A percentile compares a stretch with the other conserved stretches of the same genome.
Conservation (phyloP, 83 land plant species). For the Thuja plicata region DNA sequence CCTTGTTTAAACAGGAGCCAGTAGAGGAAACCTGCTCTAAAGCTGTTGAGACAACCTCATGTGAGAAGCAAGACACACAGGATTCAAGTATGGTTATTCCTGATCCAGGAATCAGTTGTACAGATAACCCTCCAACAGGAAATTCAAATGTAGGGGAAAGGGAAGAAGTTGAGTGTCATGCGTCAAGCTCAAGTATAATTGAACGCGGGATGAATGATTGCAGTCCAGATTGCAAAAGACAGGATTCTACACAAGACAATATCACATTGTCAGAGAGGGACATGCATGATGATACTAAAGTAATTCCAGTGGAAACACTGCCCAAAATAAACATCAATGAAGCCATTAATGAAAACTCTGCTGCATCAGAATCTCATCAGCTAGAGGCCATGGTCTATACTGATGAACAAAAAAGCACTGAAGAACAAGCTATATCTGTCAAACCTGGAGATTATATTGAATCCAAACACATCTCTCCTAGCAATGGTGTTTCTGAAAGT, state of each 20-base stretch:
- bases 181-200: background rate
- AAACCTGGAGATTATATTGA: background rate
- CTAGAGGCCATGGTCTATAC: background rate
- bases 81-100: background rate
- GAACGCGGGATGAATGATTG: background rate
- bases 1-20: background rate
- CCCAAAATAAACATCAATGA: background rate
- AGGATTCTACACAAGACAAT: background rate
- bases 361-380: background rate
- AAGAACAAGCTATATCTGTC: background rate
- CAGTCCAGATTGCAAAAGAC: background rate
- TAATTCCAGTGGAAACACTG: background rate
- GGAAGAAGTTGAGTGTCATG: background rate
- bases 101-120: background rate
- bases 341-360: background rate
- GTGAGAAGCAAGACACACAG: background rate
- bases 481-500: background rate
- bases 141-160: background rate
- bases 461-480: background rate
- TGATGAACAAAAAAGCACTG: background rate
- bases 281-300: background rate
- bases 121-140: background rate
- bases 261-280: background rate
- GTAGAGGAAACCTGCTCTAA: background rate
- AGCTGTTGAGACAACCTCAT: conserved; percentile 2